These are phyloP conservation scores for Ensete glaucum DNA, from an alignment of 176 grass and related monocot species.

Conservation along the genomic window DNA sequence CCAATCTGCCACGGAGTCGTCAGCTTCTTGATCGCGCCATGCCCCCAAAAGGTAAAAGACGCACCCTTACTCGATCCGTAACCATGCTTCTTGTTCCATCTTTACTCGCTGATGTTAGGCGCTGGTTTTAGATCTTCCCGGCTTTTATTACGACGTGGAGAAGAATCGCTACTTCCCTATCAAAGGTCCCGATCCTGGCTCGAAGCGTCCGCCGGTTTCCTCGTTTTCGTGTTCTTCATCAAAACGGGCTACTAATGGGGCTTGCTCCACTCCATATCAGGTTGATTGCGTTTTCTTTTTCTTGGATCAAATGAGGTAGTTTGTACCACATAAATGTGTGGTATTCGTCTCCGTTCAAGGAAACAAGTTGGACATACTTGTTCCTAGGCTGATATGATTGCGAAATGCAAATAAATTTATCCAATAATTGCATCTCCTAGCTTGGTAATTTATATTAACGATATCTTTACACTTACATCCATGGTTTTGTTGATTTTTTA, in stretches of 20 bases:
- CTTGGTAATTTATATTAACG: no score
- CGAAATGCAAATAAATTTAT: neutral
- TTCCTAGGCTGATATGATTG: neutral
- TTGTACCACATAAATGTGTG: no score
- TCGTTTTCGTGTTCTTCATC: neutral
- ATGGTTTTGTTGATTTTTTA: neutral
- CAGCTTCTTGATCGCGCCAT: neutral
- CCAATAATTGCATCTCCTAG: neutral
- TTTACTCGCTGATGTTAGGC: neutral
- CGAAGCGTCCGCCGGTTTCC: slow-evolving; percentile 18
- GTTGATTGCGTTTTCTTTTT: neutral
- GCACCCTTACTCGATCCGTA: neutral
- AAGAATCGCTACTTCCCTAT: slow-evolving; percentile 88
- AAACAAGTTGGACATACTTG: neutral
- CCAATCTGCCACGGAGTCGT: neutral
- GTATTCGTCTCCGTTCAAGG: no score
- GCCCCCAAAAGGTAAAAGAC: neutral
- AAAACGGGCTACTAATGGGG: neutral
- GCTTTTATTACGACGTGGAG: slow-evolving; percentile 61
- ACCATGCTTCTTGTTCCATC: neutral
- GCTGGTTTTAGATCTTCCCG: slow-evolving; percentile 50
- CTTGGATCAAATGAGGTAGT: no score
- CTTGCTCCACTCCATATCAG: neutral
- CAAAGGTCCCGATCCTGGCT: slow-evolving; percentile 50
- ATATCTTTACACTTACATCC: no score